Conservation (phyloP, 495 filamentous ascomycete genomes). For the Talaromyces borbonicus region DNA sequence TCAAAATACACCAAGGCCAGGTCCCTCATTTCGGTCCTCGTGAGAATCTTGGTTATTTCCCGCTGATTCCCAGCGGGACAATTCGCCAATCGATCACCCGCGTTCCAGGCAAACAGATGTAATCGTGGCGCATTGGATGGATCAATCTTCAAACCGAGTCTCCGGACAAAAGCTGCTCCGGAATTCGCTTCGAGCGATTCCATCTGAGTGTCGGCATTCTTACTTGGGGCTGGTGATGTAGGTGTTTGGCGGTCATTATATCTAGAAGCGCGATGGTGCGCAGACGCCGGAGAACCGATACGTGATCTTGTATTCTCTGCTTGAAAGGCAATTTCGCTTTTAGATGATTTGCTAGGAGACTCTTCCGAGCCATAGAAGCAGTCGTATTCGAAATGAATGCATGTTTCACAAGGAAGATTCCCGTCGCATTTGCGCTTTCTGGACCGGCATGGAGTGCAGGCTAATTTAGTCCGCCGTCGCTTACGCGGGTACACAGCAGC, state of each 20-base stretch:
- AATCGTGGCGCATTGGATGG: constrained; percentile 37
- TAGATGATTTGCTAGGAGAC: background rate
- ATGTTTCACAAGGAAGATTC: constrained; percentile 32
- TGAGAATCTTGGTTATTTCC: constrained; percentile 25
- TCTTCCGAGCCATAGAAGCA: constrained; percentile 26
- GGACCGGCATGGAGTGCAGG: constrained; percentile 39
- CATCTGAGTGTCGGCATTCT: constrained; percentile 18
- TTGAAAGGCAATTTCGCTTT: background rate
- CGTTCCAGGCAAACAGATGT: constrained; percentile 45
- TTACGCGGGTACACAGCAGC: constrained; percentile 9
- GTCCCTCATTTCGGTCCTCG: constrained; percentile 22
- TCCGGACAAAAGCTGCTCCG: constrained; percentile 40
- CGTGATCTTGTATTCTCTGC: background rate
- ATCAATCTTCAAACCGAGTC: constrained; percentile 38
- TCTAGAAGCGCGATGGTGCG: background rate
- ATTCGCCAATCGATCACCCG: constrained; percentile 27
- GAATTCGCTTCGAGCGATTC: constrained; percentile 37
- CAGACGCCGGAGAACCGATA: background rate
- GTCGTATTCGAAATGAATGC: constrained; percentile 35
- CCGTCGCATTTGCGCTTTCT: constrained; percentile 44
- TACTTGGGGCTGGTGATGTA: background rate
- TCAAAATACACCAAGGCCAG: constrained; percentile 37
- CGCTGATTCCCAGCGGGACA: constrained; percentile 3
- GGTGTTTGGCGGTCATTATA: background rate
- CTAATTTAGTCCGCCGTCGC: constrained; percentile 26